phyloP scores from a whole-genome alignment of 164 flowering plant species.

The Stephania yunnanensis region DNA sequence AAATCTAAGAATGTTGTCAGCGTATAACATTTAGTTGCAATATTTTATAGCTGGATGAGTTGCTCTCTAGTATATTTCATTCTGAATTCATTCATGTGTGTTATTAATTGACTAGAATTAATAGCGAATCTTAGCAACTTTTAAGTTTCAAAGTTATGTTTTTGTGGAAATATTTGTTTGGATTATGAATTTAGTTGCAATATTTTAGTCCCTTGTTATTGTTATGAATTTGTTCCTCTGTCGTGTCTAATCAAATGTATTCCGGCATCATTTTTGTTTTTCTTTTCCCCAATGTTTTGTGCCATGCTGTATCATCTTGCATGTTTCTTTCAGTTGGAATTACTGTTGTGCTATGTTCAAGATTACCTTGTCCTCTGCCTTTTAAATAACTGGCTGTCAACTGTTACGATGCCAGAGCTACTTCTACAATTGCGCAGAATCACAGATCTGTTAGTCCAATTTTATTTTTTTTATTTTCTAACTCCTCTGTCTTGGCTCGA shows the following conservation, averaged over 20 bases:
- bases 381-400: neutral
- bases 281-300: neutral
- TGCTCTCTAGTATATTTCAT: neutral
- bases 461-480: too few relatives aligned
- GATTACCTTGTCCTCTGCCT: neutral
- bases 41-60: neutral
- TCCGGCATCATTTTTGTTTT: neutral
- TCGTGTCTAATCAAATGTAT: neutral
- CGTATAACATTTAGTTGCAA: neutral
- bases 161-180: neutral
- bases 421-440: neutral
- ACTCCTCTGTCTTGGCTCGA: neutral
- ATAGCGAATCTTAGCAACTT: neutral
- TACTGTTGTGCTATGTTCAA: neutral
- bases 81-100: neutral
- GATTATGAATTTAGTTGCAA: neutral
- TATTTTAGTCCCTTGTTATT: too few relatives aligned
- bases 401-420: neutral
- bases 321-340: neutral
- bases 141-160: too few relatives aligned
- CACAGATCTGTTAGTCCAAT: neutral
- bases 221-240: neutral
- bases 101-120: neutral
- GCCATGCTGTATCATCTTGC: neutral
- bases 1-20: neutral